Evolutionary conservation across 2,329 filamentous ascomycete species (phyloP).

Genomic region (Epichloe sibirici): DNA sequence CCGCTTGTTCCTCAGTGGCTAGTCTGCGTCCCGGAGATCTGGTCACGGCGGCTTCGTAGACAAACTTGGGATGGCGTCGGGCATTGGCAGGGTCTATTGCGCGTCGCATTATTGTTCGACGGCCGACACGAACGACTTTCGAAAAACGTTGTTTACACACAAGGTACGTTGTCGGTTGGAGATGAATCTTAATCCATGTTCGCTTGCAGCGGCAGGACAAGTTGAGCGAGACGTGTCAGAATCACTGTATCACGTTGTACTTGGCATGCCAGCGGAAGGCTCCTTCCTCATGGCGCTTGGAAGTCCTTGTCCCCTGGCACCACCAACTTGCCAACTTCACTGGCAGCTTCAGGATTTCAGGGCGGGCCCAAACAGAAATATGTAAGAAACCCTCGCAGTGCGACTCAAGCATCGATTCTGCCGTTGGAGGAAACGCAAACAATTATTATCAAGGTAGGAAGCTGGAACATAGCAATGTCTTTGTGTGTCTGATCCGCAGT

Average conservation of each 20-base stretch:
- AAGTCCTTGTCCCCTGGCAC: background rate
- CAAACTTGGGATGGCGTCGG: slow-evolving; percentile 11
- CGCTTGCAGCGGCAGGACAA: background rate
- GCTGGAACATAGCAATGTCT: background rate
- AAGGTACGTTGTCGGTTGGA: too few species aligned
- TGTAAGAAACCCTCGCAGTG: too few species aligned
- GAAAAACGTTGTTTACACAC: too few species aligned
- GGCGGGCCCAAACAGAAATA: too few species aligned
- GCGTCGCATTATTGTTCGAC: background rate
- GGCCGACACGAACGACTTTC: background rate
- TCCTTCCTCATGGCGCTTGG: background rate
- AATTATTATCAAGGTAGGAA: background rate
- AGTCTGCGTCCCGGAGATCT: slow-evolving; percentile 17
- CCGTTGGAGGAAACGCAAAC: too few species aligned
- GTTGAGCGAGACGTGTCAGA: background rate
- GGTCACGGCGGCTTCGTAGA: slow-evolving; percentile 21
- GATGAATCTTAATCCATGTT: too few species aligned
- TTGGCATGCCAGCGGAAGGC: background rate
- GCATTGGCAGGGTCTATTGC: background rate
- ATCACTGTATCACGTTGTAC: background rate
- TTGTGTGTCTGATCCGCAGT: background rate
- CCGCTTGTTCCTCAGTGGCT: background rate
- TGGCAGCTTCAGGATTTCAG: too few species aligned
- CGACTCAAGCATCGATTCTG: too few species aligned
- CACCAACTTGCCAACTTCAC: too few species aligned